Evolutionary conservation across 2,329 filamentous ascomycete species (phyloP), one percentile per base, ranked within the genome.

Genomic region (Diaporthe sp.): DNA sequence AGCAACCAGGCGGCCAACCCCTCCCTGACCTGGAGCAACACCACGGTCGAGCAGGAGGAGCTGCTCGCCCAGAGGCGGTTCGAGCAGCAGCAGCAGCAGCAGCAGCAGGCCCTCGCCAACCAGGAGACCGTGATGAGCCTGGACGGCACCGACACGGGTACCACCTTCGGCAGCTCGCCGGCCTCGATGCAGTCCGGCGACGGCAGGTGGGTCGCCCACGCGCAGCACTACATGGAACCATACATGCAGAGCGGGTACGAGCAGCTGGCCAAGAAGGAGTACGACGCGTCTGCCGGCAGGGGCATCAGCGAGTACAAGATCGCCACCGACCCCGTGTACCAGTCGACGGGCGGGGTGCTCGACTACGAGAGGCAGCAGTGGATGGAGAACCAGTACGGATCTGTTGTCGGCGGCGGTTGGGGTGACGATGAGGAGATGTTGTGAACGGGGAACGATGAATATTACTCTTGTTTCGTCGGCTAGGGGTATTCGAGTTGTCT

Each of bases 201-300:
- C 75, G 87, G 89, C 35, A 86, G 86, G 69, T 92, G 90, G 89
- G 64, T 52, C 19, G 30, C 64, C 45, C 64, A 67, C 30, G n/a
- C 64, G 13, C 64, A 67, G 45, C 45, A 67, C 64, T 67, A 67
- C 76, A 91, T 90, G 52, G 95, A 97, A 83, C 95, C 95, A 0
- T 98, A 98, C 83, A 97, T 98, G 90, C 83, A 90, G 64, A 92
- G 91, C 9, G 95, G 95, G 19, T 98, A 97, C 81, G 93, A 95
- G 79, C 87, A 90, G 80, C 84, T 94, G 74, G 91, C 92, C 74
- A 87, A 87, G 74, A 87, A 90, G 71, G 92, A 94, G 80, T 91
- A 92, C 76, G 89, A 93, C 78, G 84, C 87, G 72, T 87, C 87
- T 3, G 84, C 83, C 3, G 80, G 82, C 30, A 81, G 80, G 28